Conservation (phyloP, 1,284 basidiomycete genomes). For the Pseudozyma thailandica region DNA sequence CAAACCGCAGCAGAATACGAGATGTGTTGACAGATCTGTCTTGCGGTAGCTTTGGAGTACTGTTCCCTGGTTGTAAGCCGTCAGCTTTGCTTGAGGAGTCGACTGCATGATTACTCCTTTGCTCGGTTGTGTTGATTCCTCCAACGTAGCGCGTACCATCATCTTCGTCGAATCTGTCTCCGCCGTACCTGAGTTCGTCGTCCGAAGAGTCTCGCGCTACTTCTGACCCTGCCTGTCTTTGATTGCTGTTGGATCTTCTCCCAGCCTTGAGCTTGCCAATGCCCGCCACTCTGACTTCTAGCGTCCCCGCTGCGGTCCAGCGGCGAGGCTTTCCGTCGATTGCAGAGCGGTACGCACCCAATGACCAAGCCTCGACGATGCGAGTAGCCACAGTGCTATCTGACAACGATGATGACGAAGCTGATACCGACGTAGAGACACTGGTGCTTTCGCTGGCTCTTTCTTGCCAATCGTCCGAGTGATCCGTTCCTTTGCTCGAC, state of each 20-base stretch:
- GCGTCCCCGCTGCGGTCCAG: slow-evolving; percentile 3
- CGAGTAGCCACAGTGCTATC: background rate
- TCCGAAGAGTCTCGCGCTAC: background rate
- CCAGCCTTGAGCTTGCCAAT: slow-evolving; percentile 9
- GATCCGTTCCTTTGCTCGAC: background rate
- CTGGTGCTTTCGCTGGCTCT: slow-evolving; percentile 5
- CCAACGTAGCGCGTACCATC: too few species aligned
- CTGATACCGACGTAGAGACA: background rate
- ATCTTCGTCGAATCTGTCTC: background rate
- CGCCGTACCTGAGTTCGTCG: background rate
- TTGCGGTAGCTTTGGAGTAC: too few species aligned
- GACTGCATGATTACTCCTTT: too few species aligned
- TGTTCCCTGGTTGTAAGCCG: too few species aligned
- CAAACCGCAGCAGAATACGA: slow-evolving; percentile 14
- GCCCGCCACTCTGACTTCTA: slow-evolving; percentile 1
- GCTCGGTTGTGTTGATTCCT: too few species aligned
- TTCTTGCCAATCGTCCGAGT: slow-evolving; percentile 6
- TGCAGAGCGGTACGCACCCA: slow-evolving; percentile 9
- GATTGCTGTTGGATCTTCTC: background rate
- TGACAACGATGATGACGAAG: slow-evolving; percentile 1
- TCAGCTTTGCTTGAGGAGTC: too few species aligned
- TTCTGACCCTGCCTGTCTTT: background rate
- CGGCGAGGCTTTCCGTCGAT: slow-evolving; percentile 9
- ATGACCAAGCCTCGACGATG: slow-evolving; percentile 13
- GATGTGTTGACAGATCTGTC: background rate